phyloP scores from a whole-genome alignment of 768 basidiomycete species.

The Naganishia randhawae region DNA sequence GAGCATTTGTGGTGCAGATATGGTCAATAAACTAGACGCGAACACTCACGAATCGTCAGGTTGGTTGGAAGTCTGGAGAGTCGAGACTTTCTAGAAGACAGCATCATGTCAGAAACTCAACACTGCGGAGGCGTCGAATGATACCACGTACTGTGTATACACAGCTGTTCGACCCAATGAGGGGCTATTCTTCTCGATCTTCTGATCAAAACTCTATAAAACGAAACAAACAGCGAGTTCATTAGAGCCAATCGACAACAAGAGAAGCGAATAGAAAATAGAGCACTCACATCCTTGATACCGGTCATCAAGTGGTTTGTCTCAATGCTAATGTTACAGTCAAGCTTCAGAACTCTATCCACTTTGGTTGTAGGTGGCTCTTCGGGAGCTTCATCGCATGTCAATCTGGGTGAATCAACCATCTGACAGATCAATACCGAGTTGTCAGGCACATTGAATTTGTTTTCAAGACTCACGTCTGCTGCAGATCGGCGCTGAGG shows the following conservation, averaged over 20 bases:
- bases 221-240: not conserved
- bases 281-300: conserved; percentile 65
- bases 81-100: conserved; percentile 58
- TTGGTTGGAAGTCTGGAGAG: conserved; percentile 78
- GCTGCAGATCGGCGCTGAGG: conserved; percentile 37
- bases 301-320: conserved; percentile 89
- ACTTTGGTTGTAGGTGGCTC: conserved; percentile 63
- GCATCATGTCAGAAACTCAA: not conserved
- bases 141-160: conserved; percentile 66
- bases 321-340: conserved; percentile 79
- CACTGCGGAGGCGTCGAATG: too few species aligned
- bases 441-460: not conserved
- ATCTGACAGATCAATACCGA: too few species aligned
- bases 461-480: conserved; percentile 33
- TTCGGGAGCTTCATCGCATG: conserved; percentile 74
- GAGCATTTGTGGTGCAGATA: not conserved
- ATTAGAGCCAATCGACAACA: conserved; percentile 7
- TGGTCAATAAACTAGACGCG: not conserved
- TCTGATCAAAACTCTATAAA: conserved; percentile 73
- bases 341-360: conserved; percentile 80
- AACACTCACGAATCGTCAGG: conserved; percentile 31
- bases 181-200: conserved; percentile 78
- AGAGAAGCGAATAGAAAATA: not conserved
- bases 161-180: conserved; percentile 72
- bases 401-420: conserved; percentile 57